Evolutionary conservation across 192 early-diverging fungal genomes (phyloP), one percentile per base, ranked within the genome.

Genomic region (Chytriomyces hyalinus): DNA sequence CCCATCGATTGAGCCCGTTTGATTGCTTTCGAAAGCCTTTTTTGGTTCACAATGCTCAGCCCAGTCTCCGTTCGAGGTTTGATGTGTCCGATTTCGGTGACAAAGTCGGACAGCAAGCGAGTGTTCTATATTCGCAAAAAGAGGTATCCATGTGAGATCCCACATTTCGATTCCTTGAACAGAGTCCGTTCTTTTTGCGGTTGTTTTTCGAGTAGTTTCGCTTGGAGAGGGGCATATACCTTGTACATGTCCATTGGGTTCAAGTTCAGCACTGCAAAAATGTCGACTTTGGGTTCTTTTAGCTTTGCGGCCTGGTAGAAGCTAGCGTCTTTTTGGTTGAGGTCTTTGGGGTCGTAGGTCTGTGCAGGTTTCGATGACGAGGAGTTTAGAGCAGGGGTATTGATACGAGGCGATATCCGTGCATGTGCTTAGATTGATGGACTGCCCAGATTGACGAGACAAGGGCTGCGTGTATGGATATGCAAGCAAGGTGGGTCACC

Each of bases 1-100:
- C 79, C 79, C 43, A 80, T 61, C 17, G 70, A 28, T 60, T 79
- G 75, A 20, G 80, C 80, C 64, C 80, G 60, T 53, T 81, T 81
- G 46, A 81, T 81, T 5, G 80, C 80, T 64, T 73, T 77, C 22
- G 77, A 9, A 8, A 81, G 57, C 61, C 80, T 48, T 45, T 78
- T 65, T 49, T 81, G 80, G 45, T 67, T 81, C 53, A 73, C 45
- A 15, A 59, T 66, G 53, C 50, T 70, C 49, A 81, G 43, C 8
- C 80, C 80, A 28, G 80, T 81, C 24, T 79, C 76, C 6, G 59
- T 59, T 44, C 76, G 24, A 13, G 80, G 80, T 26, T 79, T 79
- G 28, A 81, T 81, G 47, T 79, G 51, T 6, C 80, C 80, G 49
- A 79, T 78, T 44, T 81, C 80, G 10, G 80, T 81, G 6, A 81